A percentile compares a stretch with the other conserved stretches of the same genome.
phyloP scores from a whole-genome alignment of 2,329 filamentous ascomycete species.

The Aspergillus brasiliensis region DNA sequence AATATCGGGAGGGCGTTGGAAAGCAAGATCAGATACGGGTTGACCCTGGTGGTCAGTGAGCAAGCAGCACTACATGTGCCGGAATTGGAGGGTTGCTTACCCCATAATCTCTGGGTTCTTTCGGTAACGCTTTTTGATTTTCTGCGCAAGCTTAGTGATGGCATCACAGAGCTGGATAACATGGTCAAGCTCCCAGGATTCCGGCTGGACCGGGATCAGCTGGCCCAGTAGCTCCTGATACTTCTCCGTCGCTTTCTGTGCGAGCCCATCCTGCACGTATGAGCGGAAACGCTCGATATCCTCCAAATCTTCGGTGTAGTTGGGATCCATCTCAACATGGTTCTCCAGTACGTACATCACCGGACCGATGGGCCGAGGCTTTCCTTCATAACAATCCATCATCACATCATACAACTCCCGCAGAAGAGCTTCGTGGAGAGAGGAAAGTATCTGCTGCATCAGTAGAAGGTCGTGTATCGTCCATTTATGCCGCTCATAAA shows the following conservation, averaged over 20 bases:
- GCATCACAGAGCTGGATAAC: conserved; percentile 85
- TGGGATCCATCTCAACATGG: conserved; percentile 77
- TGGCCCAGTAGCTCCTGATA: conserved; percentile 79
- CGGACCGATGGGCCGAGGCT: conserved; percentile 76
- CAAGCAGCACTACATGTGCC: conserved; percentile 46
- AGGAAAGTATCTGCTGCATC: conserved; percentile 74
- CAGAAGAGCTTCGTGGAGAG: conserved; percentile 77
- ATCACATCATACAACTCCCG: conserved; percentile 87
- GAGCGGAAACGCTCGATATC: conserved; percentile 72
- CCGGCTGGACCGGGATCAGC: conserved; percentile 75
- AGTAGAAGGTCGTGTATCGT: conserved; percentile 67
- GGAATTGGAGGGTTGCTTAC: conserved; percentile 36
- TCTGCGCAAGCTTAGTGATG: conserved; percentile 81
- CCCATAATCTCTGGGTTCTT: conserved; percentile 88
- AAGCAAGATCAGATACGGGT: conserved; percentile 70
- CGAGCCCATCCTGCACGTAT: conserved; percentile 71
- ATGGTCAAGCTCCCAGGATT: conserved; percentile 88
- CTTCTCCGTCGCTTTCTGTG: conserved; percentile 72
- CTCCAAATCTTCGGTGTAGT: conserved; percentile 70
- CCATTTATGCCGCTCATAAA: conserved; percentile 66
- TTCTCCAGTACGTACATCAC: conserved; percentile 79
- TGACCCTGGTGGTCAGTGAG: conserved; percentile 47
- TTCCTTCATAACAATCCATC: conserved; percentile 85
- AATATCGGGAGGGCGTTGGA: conserved; percentile 86
- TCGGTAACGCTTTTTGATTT: conserved; percentile 88